Conservation (phyloP, 1,284 basidiomycete species). For the Xerocomus amazonicus region DNA sequence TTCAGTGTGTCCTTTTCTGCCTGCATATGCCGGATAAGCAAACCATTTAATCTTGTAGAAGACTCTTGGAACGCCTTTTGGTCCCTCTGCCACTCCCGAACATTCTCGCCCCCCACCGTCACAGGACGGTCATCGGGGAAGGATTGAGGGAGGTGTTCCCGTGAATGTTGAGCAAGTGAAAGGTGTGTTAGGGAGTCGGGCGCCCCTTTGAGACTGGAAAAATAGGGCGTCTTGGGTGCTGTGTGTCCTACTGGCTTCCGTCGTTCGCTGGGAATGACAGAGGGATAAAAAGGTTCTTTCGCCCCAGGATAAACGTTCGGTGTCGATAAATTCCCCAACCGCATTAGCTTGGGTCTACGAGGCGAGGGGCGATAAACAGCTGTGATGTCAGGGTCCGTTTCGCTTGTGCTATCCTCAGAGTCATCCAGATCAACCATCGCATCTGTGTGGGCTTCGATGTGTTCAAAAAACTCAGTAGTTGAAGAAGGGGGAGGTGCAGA, state of each 20-base stretch:
- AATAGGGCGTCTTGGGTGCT: slow-evolving; percentile 28
- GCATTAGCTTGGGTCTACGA: slow-evolving; percentile 37
- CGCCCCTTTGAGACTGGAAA: slow-evolving; percentile 29
- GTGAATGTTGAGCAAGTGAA: slow-evolving; percentile 31
- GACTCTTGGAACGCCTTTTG: slow-evolving; percentile 50
- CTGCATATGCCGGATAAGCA: slow-evolving; percentile 73
- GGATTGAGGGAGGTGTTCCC: slow-evolving; percentile 26
- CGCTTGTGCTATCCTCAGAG: slow-evolving; percentile 34
- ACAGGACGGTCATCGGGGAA: slow-evolving; percentile 21
- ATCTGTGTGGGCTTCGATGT: slow-evolving; percentile 62
- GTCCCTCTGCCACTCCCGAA: slow-evolving; percentile 34
- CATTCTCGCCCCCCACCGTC: slow-evolving; percentile 30
- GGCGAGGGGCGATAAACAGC: slow-evolving; percentile 28
- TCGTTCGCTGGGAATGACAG: slow-evolving; percentile 27
- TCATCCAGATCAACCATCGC: slow-evolving; percentile 66
- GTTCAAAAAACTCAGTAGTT: slow-evolving; percentile 70
- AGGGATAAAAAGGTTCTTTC: slow-evolving; percentile 31
- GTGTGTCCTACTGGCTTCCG: slow-evolving; percentile 40
- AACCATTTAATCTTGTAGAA: slow-evolving; percentile 61
- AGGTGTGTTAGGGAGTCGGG: slow-evolving; percentile 31
- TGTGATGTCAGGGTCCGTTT: slow-evolving; percentile 29
- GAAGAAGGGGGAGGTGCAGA: slow-evolving; percentile 58
- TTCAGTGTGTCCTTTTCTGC: slow-evolving; percentile 68
- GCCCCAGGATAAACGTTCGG: slow-evolving; percentile 32
- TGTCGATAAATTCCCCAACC: slow-evolving; percentile 39